Percentiles rank a stretch among this genome's conserved stretches.
These are phyloP conservation scores for Lentithecium fluviatile DNA, from an alignment of 495 filamentous ascomycete genomes.

Conservation along the genomic window DNA sequence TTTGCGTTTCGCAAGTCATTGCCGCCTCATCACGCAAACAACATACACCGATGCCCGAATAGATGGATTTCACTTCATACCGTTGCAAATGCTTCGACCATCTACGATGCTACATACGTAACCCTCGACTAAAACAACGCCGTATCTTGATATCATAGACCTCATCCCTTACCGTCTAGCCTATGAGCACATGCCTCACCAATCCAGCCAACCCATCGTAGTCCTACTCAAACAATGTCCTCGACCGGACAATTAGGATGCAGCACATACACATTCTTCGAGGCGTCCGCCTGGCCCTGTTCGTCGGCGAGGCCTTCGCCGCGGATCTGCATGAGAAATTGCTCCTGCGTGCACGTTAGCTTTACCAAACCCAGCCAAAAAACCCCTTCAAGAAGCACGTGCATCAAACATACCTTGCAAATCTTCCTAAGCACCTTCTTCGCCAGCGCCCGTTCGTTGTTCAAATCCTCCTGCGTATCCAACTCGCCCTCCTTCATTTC, in stretches of 20 bases:
- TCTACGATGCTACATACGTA: too few species aligned
- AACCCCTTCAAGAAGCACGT: too few species aligned
- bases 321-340: constrained; percentile 85
- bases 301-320: constrained; percentile 74
- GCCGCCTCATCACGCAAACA: too few species aligned
- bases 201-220: too few species aligned
- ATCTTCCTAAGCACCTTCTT: constrained; percentile 91
- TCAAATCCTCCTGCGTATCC: constrained; percentile 72
- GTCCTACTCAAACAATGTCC: constrained; percentile 51
- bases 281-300: constrained; percentile 51
- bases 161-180: too few species aligned
- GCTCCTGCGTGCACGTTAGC: constrained; percentile 60
- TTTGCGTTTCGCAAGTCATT: too few species aligned
- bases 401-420: constrained; percentile 79
- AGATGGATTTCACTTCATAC: too few species aligned
- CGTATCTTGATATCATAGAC: too few species aligned
- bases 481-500: constrained; percentile 90
- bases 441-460: constrained; percentile 71
- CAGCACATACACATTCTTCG: constrained; percentile 76
- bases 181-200: too few species aligned
- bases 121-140: too few species aligned
- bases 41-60: too few species aligned
- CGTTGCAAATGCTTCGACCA: too few species aligned
- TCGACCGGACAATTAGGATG: constrained; percentile 93
- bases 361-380: background rate